Evolutionary conservation across 2,329 filamentous ascomycete species (phyloP), one percentile per base, ranked within the genome.

Genomic region (Xenoacremonium recifei): DNA sequence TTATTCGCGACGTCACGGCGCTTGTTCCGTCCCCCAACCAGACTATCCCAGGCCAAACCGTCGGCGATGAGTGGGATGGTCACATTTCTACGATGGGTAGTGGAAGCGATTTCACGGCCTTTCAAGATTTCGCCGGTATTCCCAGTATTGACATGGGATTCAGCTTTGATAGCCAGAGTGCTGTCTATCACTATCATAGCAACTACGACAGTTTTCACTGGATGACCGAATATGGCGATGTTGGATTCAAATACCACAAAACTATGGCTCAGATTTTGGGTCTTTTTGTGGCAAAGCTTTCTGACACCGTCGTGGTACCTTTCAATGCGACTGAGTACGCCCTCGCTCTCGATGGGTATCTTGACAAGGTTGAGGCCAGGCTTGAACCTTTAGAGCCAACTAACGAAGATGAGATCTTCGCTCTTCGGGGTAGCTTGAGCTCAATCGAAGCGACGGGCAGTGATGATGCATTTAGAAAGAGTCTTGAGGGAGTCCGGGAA

Each of bases 201-300:
- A 95, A 96, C 70, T 95, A 95, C 65, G 90, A 95, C 63, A 89
- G 83, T 57, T 93, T 90, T 64, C 73, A 85, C 64, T 96, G 91
- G 90, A 95, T 95, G 88, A 76, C 83, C 40, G 79, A 76, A 18
- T 93, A 80, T 49, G 89, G 88, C 31, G 91, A 96, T 56, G 74
- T 74, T 2, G 77, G 73, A 17, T 84, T 81, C 42, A 69, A 76
- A 34, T 87, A 89, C 57, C 86, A 89, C 63, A 63, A 73, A 47
- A 72, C 84, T 35, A 79, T 83, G 69, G 75, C 85, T 3, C 84
- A 86, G 59, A 62, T 91, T 11, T 73, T 85, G 33, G 79, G 77
- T 15, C 60, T 88, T 31, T 67, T 83, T 17, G 70, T 81, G 1
- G 80, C 80, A 4, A 77, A 79, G 48, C 68, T 89, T 11, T 69